Evolutionary conservation across 1,139 yeast genomes (phyloP), one percentile per base, ranked within the genome.

Genomic region (Pichia sp.): DNA sequence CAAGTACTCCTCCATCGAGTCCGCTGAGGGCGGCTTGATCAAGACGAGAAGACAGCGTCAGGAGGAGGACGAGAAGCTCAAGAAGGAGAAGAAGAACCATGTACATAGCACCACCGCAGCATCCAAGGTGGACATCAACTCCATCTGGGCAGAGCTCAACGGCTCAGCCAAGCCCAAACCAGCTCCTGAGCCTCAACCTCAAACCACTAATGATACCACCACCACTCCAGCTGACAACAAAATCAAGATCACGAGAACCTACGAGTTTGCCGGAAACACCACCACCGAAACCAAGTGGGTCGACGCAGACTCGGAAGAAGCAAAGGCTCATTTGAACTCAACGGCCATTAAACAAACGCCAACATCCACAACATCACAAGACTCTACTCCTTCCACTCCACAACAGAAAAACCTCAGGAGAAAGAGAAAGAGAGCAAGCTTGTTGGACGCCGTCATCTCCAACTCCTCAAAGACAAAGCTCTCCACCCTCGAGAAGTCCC

Each of bases 401-500:
- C 28, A 34, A 17, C 28, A 39, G 3, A 33, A 41, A 5, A 37
- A 34, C 24, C 72, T 7, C 68, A 72, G 42, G 59, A 72, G 39
- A 11, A 71, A 62, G 50, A 68, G 87, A 51, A 89, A 88, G 61
- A 72, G 96, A 53, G 83, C 88, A 2, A 82, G 95, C 7, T 68
- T 91, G 41, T 72, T 90, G 27, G 97, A 89, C 57, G 89, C 81
- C 37, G 76, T 82, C 22, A 77, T 81, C 18, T 70, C 76, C 38
- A 80, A 81, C 40, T 70, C 85, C 9, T 73, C 81, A 48, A 71
- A 73, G 49, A 81, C 83, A 40, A 91, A 90, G 64, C 72, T 94
- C 52, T 87, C 96, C 18, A 94, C 99, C 0, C 71, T 93, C 53
- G 98, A 94, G 64, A 93, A 93, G 65, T 87, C 96, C 2, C 75